Percentiles rank a stretch among this genome's conserved stretches.
Conservation (phyloP, 768 basidiomycete genomes). For the Podaxis sp. region DNA sequence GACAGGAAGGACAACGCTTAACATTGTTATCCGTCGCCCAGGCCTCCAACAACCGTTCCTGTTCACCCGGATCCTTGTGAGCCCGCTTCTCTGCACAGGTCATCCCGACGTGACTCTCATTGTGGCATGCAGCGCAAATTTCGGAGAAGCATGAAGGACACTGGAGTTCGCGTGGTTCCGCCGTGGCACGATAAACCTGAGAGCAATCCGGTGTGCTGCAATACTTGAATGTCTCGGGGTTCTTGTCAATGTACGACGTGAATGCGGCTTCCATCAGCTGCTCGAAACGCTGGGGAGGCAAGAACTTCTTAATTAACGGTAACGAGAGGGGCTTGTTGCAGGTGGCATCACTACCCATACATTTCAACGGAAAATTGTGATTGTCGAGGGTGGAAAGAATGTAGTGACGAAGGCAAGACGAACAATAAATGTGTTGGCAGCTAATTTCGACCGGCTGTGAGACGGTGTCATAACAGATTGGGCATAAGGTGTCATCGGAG, state of each 20-base stretch:
- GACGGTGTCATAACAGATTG: slow-evolving; percentile 57
- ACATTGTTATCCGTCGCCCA: slow-evolving; percentile 39
- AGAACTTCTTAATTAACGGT: slow-evolving; percentile 46
- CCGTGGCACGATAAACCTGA: slow-evolving; percentile 54
- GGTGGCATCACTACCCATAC: slow-evolving; percentile 58
- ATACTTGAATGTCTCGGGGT: slow-evolving; percentile 56
- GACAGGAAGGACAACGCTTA: slow-evolving; percentile 49
- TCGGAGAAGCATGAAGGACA: slow-evolving; percentile 53
- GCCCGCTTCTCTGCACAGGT: slow-evolving; percentile 41
- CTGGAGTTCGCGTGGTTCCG: slow-evolving; percentile 30
- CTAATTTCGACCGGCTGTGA: slow-evolving; percentile 39
- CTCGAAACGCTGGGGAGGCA: slow-evolving; percentile 50
- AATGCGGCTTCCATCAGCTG: slow-evolving; percentile 56
- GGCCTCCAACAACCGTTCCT: slow-evolving; percentile 40
- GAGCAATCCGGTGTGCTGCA: slow-evolving; percentile 75
- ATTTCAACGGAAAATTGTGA: slow-evolving; percentile 58
- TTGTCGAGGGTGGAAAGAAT: slow-evolving; percentile 40
- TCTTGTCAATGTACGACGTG: slow-evolving; percentile 50
- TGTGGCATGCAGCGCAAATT: slow-evolving; percentile 50
- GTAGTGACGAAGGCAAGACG: slow-evolving; percentile 47
- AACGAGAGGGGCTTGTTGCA: slow-evolving; percentile 59
- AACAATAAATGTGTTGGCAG: slow-evolving; percentile 53
- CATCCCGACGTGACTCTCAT: slow-evolving; percentile 52
- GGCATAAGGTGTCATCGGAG: slow-evolving; percentile 35
- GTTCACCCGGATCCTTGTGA: slow-evolving; percentile 35